phyloP scores from a whole-genome alignment of 139 green algal species.

The Nannochloris sp. region DNA sequence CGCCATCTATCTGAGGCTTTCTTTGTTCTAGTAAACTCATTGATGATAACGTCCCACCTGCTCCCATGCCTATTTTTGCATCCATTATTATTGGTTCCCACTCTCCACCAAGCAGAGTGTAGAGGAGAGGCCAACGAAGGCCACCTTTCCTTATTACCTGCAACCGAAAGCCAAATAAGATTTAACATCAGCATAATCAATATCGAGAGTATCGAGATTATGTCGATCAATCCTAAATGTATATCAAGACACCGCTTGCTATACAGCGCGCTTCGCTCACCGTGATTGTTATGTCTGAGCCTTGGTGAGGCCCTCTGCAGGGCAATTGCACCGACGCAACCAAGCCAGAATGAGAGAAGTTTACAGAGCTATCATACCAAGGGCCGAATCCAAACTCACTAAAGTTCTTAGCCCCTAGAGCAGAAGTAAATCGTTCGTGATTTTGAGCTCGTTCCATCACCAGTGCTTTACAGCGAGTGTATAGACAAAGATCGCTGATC shows the following conservation, averaged over 20 bases:
- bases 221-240: neutral
- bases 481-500: neutral
- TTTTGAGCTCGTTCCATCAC: neutral
- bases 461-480: neutral
- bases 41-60: neutral
- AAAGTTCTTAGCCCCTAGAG: neutral
- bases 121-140: neutral
- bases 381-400: neutral
- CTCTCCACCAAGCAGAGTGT: slow-evolving; percentile 1
- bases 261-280: neutral
- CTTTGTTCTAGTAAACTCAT: neutral
- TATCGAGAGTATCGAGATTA: neutral
- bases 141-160: slow-evolving; percentile 3
- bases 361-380: slow-evolving; percentile 7
- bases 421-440: neutral
- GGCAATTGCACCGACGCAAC: neutral
- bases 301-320: neutral
- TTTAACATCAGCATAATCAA: neutral
- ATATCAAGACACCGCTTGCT: neutral
- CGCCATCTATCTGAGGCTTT: neutral
- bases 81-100: slow-evolving; percentile 10
- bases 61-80: neutral
- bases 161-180: neutral
- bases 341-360: neutral
- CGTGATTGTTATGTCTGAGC: slow-evolving; percentile 6